Conservation (phyloP, 2,329 filamentous ascomycete genomes). For the Beauveria scarabaeidicola region DNA sequence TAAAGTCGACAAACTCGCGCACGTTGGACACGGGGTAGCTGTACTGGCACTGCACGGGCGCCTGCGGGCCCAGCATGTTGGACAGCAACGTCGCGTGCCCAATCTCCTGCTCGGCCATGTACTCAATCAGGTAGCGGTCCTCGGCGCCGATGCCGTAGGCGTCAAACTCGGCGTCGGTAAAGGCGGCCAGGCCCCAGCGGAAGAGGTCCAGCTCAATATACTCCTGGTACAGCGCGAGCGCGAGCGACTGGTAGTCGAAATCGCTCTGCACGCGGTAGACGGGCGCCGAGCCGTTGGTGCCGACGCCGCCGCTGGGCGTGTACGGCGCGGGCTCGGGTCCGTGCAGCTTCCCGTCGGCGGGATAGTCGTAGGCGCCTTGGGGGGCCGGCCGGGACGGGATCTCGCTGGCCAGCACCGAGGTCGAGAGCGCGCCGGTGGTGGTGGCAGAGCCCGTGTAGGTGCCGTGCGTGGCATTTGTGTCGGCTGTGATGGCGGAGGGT, state of each 20-base stretch:
- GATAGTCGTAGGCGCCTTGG: constrained; percentile 60
- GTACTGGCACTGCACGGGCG: constrained; percentile 70
- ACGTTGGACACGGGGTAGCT: constrained; percentile 72
- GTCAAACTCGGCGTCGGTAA: constrained; percentile 60
- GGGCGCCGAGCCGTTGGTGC: constrained; percentile 65
- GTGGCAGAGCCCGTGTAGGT: constrained; percentile 58
- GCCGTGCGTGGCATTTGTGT: constrained; percentile 40
- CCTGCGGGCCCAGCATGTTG: constrained; percentile 65
- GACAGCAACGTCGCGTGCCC: constrained; percentile 69
- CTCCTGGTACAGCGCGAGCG: constrained; percentile 69
- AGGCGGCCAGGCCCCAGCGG: constrained; percentile 63
- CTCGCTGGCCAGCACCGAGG: constrained; percentile 45
- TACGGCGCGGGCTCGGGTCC: constrained; percentile 63
- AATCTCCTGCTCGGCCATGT: constrained; percentile 70
- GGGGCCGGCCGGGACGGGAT: constrained; percentile 29
- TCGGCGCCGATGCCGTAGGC: constrained; percentile 58
- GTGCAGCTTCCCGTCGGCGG: constrained; percentile 60
- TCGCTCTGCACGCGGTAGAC: constrained; percentile 73
- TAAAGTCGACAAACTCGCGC: constrained; percentile 73
- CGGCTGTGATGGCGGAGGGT: background rate
- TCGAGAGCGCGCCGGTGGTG: constrained; percentile 60
- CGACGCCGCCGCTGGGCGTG: constrained; percentile 62
- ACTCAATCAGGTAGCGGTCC: constrained; percentile 62
- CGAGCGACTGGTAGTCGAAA: constrained; percentile 73
- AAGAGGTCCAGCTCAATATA: constrained; percentile 81